Evolutionary conservation across 2,329 filamentous ascomycete genomes (phyloP), one percentile per base, ranked within the genome.

Genomic region (Apiospora kogelbergensis): DNA sequence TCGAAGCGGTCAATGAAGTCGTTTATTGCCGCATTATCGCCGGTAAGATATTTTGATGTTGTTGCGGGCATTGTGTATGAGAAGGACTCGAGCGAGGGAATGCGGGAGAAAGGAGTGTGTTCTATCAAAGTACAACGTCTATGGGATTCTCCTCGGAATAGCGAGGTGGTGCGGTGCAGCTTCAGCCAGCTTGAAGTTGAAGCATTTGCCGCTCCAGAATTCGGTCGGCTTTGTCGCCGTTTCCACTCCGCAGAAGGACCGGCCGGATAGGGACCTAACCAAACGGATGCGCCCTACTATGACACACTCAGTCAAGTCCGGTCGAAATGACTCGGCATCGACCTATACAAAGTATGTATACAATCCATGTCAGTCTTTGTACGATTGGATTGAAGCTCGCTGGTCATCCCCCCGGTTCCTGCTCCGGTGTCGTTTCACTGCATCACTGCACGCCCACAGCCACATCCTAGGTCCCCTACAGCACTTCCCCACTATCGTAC

Each of bases 1-100:
- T 99, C 96, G 78, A 98, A 99, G 78, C 89, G 89, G 81, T 93
- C 91, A 71, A 99, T 84, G 79, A 99, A 99, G 66, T 91, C 90
- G 65, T 91, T 88, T 74, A 98, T 93, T 60, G 88, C 93, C 69
- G 88, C 84, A 72, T 87, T 86, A 78, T 98, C 90, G 79, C 95
- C 95, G 45, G 91, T 95, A 73, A 99, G 86, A 78, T 95, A 86
- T 72, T 86, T 86, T n/a, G 88, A 78, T n/a, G 69, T 76, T 60
- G 30, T 37, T 71, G 79, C 74, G 30, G 77, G 71, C 80, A 82
- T 81, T 70, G 42, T 60, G 7, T 37, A 11, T 37, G 3, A 17
- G 30, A 60, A 10, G 30, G 20, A 13, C 24, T 57, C 24, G 15
- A 33, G 7, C 6, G 48, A 37, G 24, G 6, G 24, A 26, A 30